A percentile compares a stretch with the other conserved stretches of the same genome.
phyloP scores from a whole-genome alignment of 441 rosid genomes.

The Adansonia grandidieri region DNA sequence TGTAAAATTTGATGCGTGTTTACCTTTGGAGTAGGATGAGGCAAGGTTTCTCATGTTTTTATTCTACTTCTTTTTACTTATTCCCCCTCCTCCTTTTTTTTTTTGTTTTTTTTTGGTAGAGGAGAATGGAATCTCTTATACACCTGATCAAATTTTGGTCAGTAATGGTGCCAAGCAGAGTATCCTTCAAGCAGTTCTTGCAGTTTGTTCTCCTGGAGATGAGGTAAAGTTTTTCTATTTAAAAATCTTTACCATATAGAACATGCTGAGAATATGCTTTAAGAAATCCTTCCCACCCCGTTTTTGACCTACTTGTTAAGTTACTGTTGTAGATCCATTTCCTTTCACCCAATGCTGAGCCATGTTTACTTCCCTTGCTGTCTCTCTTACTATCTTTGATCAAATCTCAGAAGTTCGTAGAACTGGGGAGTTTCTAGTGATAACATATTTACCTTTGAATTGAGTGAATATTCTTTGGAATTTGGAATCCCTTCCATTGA shows the following conservation, averaged over 20 bases:
- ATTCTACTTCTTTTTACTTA: not conserved
- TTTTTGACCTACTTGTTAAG: not conserved
- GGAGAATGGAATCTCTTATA: conserved; percentile 85
- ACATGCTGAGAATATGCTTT: not conserved
- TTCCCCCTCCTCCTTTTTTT: not conserved
- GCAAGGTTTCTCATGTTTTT: not conserved
- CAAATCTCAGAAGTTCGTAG: not conserved
- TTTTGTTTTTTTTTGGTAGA: conserved; percentile 40
- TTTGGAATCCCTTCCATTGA: not conserved
- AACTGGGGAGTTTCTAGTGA: not conserved
- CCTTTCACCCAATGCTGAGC: not conserved
- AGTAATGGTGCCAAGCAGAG: conserved; percentile 98
- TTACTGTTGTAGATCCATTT: not conserved
- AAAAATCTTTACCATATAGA: not conserved
- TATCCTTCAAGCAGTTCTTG: conserved; percentile 73
- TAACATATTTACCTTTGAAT: not conserved
- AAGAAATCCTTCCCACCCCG: not conserved
- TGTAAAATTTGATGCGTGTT: not conserved
- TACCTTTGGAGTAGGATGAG: not conserved
- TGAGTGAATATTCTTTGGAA: conserved; percentile 15
- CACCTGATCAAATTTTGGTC: conserved; percentile 84
- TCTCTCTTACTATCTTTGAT: not conserved
- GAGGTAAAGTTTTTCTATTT: conserved; percentile 55
- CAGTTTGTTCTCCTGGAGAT: conserved; percentile 93
- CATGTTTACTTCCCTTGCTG: not conserved